Evolutionary conservation across 129 eudicot species (phyloP).

Genomic region (Flaveria sonorensis): DNA sequence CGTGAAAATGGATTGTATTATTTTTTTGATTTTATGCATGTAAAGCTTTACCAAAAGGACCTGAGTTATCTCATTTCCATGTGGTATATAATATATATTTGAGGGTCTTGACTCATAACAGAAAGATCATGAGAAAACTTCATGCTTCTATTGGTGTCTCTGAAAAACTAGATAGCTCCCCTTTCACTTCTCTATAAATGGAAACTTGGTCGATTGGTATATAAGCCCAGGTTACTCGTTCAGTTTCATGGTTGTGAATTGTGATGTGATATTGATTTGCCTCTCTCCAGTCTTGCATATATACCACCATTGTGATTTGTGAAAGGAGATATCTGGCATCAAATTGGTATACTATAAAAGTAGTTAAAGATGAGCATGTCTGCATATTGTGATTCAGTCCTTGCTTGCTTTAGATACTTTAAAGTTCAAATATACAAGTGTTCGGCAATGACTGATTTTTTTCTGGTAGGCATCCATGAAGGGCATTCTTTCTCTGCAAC

Average conservation of each 20-base stretch:
- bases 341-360: not conserved
- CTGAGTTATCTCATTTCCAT: not conserved
- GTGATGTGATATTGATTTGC: not conserved
- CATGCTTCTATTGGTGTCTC: not conserved
- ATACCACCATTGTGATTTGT: too few species aligned
- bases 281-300: not conserved
- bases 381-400: not conserved
- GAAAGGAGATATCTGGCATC: too few species aligned
- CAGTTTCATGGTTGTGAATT: not conserved
- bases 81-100: not conserved
- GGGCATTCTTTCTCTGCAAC: conserved; percentile 74
- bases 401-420: not conserved
- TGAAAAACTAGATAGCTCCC: not conserved
- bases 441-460: not conserved
- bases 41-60: not conserved
- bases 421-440: not conserved
- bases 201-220: not conserved
- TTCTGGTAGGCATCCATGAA: conserved; percentile 63
- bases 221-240: not conserved
- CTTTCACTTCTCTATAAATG: too few species aligned
- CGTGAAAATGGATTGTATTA: not conserved
- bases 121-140: not conserved
- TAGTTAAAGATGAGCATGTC: not conserved
- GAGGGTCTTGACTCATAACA: not conserved
- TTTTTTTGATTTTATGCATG: not conserved